phyloP scores from a whole-genome alignment of 1,139 yeast genomes.

The Wickerhamiella infanticola region DNA sequence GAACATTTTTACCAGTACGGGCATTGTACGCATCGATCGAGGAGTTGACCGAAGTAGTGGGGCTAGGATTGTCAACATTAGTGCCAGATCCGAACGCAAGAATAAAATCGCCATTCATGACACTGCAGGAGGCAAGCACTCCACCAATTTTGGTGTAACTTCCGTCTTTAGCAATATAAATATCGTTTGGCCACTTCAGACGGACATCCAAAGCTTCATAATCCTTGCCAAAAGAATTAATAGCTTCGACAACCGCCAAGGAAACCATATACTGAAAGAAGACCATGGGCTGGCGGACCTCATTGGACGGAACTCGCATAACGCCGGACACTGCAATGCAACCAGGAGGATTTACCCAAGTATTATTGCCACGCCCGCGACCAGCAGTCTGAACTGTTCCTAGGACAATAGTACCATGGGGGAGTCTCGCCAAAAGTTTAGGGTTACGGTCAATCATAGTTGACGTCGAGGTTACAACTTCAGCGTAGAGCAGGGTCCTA shows the following conservation, averaged over 20 bases:
- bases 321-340: constrained; percentile 72
- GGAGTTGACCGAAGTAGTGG: constrained; percentile 73
- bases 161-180: constrained; percentile 42
- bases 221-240: constrained; percentile 48
- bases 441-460: constrained; percentile 64
- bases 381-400: constrained; percentile 84
- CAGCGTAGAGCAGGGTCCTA: constrained; percentile 54
- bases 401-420: constrained; percentile 56
- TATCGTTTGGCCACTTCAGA: constrained; percentile 95
- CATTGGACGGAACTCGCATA: constrained; percentile 37
- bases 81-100: constrained; percentile 72
- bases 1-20: constrained; percentile 31
- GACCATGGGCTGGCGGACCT: constrained; percentile 29
- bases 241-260: constrained; percentile 69
- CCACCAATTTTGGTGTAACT: constrained; percentile 71
- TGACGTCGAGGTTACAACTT: constrained; percentile 80
- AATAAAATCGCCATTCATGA: constrained; percentile 38
- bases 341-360: constrained; percentile 91
- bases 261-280: constrained; percentile 79
- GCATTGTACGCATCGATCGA: constrained; percentile 44
- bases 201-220: constrained; percentile 62
- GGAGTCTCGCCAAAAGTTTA: constrained; percentile 39
- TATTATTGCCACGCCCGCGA: constrained; percentile 86
- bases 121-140: constrained; percentile 65
- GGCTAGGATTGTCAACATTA: constrained; percentile 73